A percentile compares a stretch with the other conserved stretches of the same genome.
Conservation (phyloP, 495 filamentous ascomycete genomes). For the Penicillium odoratum region DNA sequence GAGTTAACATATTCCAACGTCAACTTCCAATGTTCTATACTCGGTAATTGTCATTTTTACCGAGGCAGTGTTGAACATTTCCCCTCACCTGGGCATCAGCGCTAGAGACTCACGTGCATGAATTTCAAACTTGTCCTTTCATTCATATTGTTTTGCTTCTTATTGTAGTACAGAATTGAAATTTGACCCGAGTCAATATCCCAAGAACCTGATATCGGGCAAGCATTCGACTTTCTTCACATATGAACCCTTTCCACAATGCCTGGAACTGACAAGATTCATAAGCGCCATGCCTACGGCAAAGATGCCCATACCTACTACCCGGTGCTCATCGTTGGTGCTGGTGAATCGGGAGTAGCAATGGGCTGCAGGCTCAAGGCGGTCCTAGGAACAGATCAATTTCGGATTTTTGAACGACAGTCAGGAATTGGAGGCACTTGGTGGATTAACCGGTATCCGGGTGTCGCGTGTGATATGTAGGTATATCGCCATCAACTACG, state of each 20-base stretch:
- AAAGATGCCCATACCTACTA: constrained; percentile 56
- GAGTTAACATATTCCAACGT: no score
- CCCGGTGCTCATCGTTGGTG: constrained; percentile 56
- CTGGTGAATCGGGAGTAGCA: constrained; percentile 66
- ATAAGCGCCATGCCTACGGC: constrained; percentile 46
- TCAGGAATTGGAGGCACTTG: constrained; percentile 66
- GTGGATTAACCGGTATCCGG: constrained; percentile 68
- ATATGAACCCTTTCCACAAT: constrained; percentile 8
- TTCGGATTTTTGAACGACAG: constrained; percentile 64
- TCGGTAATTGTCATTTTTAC: no score
- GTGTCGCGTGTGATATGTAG: constrained; percentile 55
- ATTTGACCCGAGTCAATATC: no score
- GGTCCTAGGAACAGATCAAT: constrained; percentile 59
- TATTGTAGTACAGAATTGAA: no score
- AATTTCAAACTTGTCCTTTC: no score
- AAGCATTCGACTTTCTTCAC: no score
- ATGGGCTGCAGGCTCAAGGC: constrained; percentile 63
- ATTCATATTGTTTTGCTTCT: no score
- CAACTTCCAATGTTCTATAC: no score
- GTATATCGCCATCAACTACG: constrained; percentile 6
- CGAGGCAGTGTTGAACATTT: no score
- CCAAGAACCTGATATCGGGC: no score
- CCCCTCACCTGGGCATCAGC: no score
- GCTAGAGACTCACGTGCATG: no score
- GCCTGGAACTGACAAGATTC: constrained; percentile 38